Evolutionary conservation across 495 filamentous ascomycete genomes (phyloP).

Genomic region (Bathelium albidoporum): DNA sequence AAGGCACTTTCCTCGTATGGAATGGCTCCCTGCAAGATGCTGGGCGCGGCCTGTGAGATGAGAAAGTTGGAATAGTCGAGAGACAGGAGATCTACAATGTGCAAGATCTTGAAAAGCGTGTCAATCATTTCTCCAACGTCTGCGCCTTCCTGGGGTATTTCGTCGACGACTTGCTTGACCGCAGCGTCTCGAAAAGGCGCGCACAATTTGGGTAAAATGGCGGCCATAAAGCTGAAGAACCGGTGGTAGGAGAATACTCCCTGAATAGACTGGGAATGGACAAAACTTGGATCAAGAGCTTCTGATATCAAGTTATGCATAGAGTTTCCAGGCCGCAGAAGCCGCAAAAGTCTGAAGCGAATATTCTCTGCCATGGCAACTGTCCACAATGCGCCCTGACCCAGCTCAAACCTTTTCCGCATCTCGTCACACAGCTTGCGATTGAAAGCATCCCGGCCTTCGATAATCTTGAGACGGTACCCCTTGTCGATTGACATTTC

Average conservation of each 20-base stretch:
- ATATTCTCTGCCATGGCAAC: constrained; percentile 79
- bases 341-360: constrained; percentile 67
- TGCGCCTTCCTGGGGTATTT: constrained; percentile 35
- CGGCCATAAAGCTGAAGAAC: constrained; percentile 85
- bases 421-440: constrained; percentile 66
- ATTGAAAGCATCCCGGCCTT: constrained; percentile 44
- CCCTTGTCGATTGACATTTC: constrained; percentile 87
- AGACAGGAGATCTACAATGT: constrained; percentile 81
- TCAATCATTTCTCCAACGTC: constrained; percentile 67
- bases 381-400: constrained; percentile 64
- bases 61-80: constrained; percentile 94
- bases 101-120: constrained; percentile 70
- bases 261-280: constrained; percentile 62
- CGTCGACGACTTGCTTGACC: constrained; percentile 66
- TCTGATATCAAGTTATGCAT: constrained; percentile 79
- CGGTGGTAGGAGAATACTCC: constrained; percentile 87
- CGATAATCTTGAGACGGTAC: constrained; percentile 47
- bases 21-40: constrained; percentile 67
- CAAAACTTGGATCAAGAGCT: constrained; percentile 67
- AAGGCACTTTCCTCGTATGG: constrained; percentile 76
- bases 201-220: constrained; percentile 84
- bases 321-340: constrained; percentile 68
- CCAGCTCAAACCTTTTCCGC: constrained; percentile 60
- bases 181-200: constrained; percentile 81
- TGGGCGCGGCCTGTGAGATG: constrained; percentile 67